Conservation (phyloP, 169 alveolate species). For the Eimeria sp. region DNA sequence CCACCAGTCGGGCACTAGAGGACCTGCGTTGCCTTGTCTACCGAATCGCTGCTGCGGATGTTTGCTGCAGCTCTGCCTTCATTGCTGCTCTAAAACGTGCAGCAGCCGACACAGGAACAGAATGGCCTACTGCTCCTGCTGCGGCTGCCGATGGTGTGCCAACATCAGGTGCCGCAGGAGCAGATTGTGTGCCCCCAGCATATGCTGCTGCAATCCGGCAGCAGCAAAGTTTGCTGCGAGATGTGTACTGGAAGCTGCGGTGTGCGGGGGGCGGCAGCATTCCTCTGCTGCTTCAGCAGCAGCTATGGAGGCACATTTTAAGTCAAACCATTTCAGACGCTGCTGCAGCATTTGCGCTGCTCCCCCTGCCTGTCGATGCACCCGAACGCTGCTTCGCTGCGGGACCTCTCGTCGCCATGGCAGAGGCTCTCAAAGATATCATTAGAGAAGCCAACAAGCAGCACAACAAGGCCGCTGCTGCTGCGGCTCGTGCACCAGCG, state of each 20-base stretch:
- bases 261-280: conserved; percentile 75
- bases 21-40: conserved; percentile 44
- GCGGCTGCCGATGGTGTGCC: background rate
- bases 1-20: background rate
- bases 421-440: conserved; percentile 43
- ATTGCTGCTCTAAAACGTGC: conserved; percentile 27
- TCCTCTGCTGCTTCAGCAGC: background rate
- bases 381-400: conserved; percentile 34
- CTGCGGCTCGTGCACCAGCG: conserved; percentile 7
- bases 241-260: conserved; percentile 62
- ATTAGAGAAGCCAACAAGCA: conserved; percentile 23
- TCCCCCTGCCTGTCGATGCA: conserved; percentile 4
- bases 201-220: conserved; percentile 19
- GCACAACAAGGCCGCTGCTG: conserved; percentile 33
- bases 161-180: background rate
- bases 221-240: conserved; percentile 41
- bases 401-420: conserved; percentile 44
- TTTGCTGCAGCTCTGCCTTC: conserved; percentile 62
- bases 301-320: background rate
- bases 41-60: background rate
- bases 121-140: conserved; percentile 26
- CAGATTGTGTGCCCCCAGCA: background rate
- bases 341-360: too few species aligned
- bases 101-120: background rate
- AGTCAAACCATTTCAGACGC: background rate